Percentiles rank a stretch among this genome's conserved stretches.
Conservation (phyloP, 2,329 filamentous ascomycete species). For the Dendrostoma leiphaemia region DNA sequence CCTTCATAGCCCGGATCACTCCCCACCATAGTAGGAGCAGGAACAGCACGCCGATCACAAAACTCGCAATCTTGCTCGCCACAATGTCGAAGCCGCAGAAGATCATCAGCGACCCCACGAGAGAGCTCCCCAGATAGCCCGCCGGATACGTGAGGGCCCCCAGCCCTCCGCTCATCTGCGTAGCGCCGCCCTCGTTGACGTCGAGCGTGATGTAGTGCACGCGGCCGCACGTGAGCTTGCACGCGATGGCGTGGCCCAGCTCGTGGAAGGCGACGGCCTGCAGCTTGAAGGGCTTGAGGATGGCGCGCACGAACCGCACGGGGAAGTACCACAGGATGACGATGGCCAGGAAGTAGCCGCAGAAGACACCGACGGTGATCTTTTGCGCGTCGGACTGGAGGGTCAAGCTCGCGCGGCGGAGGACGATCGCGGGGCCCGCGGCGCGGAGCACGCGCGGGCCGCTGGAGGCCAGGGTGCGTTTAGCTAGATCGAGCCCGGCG, state of each 20-base stretch:
- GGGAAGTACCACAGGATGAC: conserved; percentile 78
- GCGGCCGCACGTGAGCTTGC: conserved; percentile 68
- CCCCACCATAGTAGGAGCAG: conserved; percentile 77
- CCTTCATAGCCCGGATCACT: not conserved
- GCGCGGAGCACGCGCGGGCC: conserved; percentile 10
- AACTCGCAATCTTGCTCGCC: conserved; percentile 74
- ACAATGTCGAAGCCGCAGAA: conserved; percentile 82
- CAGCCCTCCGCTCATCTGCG: conserved; percentile 69
- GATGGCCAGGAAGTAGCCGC: conserved; percentile 69
- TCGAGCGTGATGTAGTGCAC: conserved; percentile 75
- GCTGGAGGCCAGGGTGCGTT: conserved; percentile 7
- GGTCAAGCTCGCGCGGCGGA: conserved; percentile 48
- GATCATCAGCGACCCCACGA: conserved; percentile 74
- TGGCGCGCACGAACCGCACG: conserved; percentile 60
- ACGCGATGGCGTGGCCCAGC: conserved; percentile 72
- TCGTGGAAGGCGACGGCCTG: conserved; percentile 82
- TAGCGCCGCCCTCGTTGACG: conserved; percentile 75
- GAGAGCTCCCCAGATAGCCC: conserved; percentile 72
- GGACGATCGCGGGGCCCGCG: conserved; percentile 28
- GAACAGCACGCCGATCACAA: conserved; percentile 71
- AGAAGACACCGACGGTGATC: conserved; percentile 70
- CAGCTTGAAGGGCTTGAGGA: conserved; percentile 86
- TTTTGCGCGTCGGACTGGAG: conserved; percentile 64
- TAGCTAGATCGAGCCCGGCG: conserved; percentile 8
- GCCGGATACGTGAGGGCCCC: conserved; percentile 71